Evolutionary conservation across 345 rosid genomes (phyloP).

Genomic region (Populus ilicifolia): DNA sequence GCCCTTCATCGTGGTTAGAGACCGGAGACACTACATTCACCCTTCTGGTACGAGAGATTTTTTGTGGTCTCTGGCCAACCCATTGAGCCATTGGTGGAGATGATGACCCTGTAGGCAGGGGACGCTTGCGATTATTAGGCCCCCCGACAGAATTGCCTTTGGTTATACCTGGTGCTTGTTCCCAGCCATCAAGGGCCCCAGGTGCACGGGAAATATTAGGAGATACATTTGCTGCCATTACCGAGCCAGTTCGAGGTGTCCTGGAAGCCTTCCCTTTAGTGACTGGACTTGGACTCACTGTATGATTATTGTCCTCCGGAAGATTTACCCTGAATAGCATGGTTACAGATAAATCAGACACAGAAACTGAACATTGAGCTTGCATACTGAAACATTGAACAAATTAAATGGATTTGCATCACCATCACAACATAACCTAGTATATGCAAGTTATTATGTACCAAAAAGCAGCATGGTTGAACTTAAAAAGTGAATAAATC

Average conservation of each 20-base stretch:
- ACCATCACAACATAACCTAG: not conserved
- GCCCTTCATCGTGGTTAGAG: constrained; percentile 46
- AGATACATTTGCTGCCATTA: constrained; percentile 35
- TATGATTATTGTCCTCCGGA: constrained; percentile 32
- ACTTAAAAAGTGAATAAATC: not conserved
- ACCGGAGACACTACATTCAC: constrained; percentile 53
- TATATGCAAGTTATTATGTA: not conserved
- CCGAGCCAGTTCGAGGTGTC: constrained; percentile 43
- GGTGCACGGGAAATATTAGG: constrained; percentile 33
- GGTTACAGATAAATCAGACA: constrained; percentile 1
- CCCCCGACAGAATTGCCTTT: constrained; percentile 36
- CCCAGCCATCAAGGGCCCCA: constrained; percentile 38
- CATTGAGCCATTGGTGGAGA: constrained; percentile 54
- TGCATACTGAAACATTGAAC: not conserved
- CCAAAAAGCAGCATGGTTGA: not conserved
- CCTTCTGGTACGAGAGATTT: constrained; percentile 55
- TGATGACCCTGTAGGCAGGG: constrained; percentile 44
- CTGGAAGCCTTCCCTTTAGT: constrained; percentile 51
- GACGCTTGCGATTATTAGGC: constrained; percentile 42
- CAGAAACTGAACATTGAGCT: not conserved
- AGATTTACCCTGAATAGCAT: constrained; percentile 36
- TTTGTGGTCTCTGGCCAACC: constrained; percentile 56
- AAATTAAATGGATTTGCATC: not conserved
- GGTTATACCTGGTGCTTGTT: constrained; percentile 32
- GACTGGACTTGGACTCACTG: constrained; percentile 27